Evolutionary conservation across 1,139 yeast genomes (phyloP).

Genomic region (Oligophagozyma castellii): DNA sequence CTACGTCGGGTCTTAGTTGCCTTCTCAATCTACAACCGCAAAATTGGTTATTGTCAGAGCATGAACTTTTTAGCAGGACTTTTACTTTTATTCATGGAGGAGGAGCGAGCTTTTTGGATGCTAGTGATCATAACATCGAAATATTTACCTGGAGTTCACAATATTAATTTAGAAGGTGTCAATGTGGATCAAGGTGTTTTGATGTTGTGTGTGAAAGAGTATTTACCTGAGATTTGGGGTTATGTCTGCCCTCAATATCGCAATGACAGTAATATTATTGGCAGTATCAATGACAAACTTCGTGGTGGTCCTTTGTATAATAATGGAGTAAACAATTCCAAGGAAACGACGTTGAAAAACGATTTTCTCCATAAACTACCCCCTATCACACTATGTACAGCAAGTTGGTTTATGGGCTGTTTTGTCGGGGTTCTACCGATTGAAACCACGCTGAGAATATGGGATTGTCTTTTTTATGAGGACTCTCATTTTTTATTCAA

Average conservation of each 20-base stretch:
- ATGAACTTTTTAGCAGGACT: conserved; percentile 84
- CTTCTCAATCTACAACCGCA: conserved; percentile 77
- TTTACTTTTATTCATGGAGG: conserved; percentile 68
- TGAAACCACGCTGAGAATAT: conserved; percentile 73
- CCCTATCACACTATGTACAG: conserved; percentile 83
- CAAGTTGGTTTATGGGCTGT: conserved; percentile 96
- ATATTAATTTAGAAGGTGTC: conserved; percentile 81
- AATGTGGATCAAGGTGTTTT: conserved; percentile 91
- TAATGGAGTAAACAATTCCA: neutral
- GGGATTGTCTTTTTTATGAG: conserved; percentile 93
- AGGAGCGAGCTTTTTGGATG: conserved; percentile 92
- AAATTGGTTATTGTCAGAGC: conserved; percentile 91
- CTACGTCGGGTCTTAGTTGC: conserved; percentile 71
- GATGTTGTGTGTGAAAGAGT: conserved; percentile 74
- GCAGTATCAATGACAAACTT: neutral
- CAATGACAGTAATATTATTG: conserved; percentile 4
- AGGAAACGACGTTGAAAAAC: conserved; percentile 30
- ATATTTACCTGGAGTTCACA: conserved; percentile 85
- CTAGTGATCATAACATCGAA: conserved; percentile 75
- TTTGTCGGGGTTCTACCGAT: conserved; percentile 81
- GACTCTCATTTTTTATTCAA: conserved; percentile 81
- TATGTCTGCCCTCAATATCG: conserved; percentile 29
- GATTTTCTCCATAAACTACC: conserved; percentile 69
- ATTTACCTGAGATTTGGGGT: conserved; percentile 71
- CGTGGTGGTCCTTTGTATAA: neutral